phyloP scores from a whole-genome alignment of 345 rosid genomes.

The Populus davidiana region DNA sequence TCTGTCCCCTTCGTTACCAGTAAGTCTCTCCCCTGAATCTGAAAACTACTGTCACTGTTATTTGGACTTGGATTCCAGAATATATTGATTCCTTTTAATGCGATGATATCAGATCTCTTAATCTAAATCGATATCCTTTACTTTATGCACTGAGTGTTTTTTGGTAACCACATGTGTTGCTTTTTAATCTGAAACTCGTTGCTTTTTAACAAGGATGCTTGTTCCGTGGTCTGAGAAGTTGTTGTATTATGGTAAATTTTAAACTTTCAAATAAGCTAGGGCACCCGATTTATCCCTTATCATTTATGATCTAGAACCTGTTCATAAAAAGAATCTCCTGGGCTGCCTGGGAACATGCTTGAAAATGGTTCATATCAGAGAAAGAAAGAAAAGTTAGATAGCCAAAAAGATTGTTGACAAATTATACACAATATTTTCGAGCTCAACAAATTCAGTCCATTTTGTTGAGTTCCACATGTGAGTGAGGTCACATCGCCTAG shows the following conservation, averaged over 20 bases:
- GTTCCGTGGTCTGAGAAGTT: not conserved
- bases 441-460: not conserved
- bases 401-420: not conserved
- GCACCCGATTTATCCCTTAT: not conserved
- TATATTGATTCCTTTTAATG: not conserved
- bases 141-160: not conserved
- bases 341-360: not conserved
- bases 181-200: not conserved
- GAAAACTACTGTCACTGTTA: not conserved
- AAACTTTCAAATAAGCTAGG: not conserved
- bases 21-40: conserved; percentile 43
- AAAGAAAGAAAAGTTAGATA: not conserved
- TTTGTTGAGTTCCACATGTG: no score
- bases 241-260: not conserved
- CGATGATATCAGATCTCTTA: not conserved
- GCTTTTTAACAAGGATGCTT: not conserved
- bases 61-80: not conserved
- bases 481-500: no score
- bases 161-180: not conserved
- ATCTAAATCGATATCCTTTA: not conserved
- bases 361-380: not conserved
- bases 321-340: not conserved
- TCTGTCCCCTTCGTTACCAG: conserved; percentile 89
- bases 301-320: not conserved
- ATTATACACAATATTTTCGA: not conserved